phyloP scores from a whole-genome alignment of 805 yeast genomes.

The Diddensiella santjacobensis region DNA sequence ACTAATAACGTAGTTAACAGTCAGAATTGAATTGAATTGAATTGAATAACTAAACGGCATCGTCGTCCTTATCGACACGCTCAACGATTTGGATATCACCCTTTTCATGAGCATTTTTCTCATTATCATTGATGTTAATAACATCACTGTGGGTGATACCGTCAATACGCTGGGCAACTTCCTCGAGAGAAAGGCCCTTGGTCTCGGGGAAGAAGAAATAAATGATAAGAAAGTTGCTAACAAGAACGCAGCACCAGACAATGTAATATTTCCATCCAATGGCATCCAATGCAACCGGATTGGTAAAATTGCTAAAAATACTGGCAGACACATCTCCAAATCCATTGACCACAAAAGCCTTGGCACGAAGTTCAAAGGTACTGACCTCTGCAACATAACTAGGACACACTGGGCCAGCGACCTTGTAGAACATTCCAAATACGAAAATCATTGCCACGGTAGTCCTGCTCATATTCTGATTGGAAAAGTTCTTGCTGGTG shows the following conservation, averaged over 20 bases:
- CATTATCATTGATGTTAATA: neutral
- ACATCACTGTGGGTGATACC: neutral
- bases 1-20: too few relatives aligned
- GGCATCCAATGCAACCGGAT: conserved; percentile 41
- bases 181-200: conserved; percentile 22
- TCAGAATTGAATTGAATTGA: too few relatives aligned
- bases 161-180: conserved; percentile 48
- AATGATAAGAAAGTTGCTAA: conserved; percentile 37
- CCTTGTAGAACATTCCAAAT: conserved; percentile 51
- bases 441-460: conserved; percentile 27
- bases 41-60: neutral
- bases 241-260: conserved; percentile 31
- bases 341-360: conserved; percentile 35
- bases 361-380: conserved; percentile 36
- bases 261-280: conserved; percentile 35
- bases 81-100: neutral
- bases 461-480: conserved; percentile 25
- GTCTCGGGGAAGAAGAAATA: conserved; percentile 25
- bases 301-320: conserved; percentile 33
- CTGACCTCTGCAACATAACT: conserved; percentile 23
- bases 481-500: conserved; percentile 42
- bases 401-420: neutral
- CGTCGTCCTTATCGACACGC: neutral
- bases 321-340: conserved; percentile 1
- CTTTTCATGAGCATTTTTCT: neutral